phyloP scores from a whole-genome alignment of 2,329 filamentous ascomycete genomes.

The Hymenoscyphus salicellus region DNA sequence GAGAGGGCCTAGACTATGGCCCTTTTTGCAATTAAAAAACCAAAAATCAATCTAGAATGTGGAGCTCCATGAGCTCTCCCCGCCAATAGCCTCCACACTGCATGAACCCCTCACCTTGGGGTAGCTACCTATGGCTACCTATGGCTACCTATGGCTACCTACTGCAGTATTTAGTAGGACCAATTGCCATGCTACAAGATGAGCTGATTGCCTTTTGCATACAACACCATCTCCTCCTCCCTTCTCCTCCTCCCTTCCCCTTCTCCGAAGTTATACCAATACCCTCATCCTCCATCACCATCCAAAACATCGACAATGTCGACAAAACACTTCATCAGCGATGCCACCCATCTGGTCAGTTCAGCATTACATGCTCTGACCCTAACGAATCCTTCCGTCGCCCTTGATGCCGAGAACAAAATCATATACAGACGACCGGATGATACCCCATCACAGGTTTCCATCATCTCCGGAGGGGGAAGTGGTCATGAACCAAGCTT shows the following conservation, averaged over 20 bases:
- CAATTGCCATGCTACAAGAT: not conserved
- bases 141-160: no score
- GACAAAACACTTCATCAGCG: slow-evolving; percentile 84
- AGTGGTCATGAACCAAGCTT: slow-evolving; percentile 90
- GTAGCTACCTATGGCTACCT: no score
- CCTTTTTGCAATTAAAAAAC: no score
- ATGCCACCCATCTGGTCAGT: slow-evolving; percentile 74
- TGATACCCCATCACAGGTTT: slow-evolving; percentile 59
- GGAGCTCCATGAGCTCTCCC: no score
- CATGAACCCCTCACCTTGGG: no score
- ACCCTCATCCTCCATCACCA: not conserved
- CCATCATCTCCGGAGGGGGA: slow-evolving; percentile 83
- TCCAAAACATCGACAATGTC: slow-evolving; percentile 41
- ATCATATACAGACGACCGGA: slow-evolving; percentile 71
- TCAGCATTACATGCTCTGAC: slow-evolving; percentile 74
- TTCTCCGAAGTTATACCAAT: not conserved
- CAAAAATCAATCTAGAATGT: no score
- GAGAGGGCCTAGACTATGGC: no score
- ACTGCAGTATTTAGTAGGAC: not conserved
- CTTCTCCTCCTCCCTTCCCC: not conserved
- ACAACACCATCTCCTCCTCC: not conserved
- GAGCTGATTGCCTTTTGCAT: not conserved
- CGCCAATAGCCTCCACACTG: no score
- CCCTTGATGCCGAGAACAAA: slow-evolving; percentile 76
- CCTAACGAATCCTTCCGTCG: slow-evolving; percentile 78